phyloP scores from a whole-genome alignment of 2,329 filamentous ascomycete species.

The Alternaria triticimaculans region DNA sequence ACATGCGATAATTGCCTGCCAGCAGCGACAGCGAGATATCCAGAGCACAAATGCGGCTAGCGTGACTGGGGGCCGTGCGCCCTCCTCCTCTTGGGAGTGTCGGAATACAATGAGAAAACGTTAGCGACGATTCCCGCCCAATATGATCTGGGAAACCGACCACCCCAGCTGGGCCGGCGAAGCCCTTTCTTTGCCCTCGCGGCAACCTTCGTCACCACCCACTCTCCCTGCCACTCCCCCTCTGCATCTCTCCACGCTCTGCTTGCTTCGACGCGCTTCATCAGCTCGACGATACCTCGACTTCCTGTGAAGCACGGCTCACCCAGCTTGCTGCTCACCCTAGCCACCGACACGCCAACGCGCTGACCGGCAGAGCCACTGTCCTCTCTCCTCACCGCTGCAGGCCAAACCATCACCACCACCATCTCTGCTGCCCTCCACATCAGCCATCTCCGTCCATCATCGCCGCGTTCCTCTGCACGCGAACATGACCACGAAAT shows the following conservation, averaged over 20 bases:
- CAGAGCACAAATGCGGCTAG: conserved; percentile 1
- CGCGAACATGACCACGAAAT: conserved; percentile 44
- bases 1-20: background rate
- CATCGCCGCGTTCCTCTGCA: conserved; percentile 27
- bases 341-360: conserved; percentile 10
- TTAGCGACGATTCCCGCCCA: conserved; percentile 16
- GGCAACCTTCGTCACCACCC: conserved; percentile 7
- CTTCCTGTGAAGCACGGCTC: conserved; percentile 6
- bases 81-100: conserved; percentile 13
- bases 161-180: conserved; percentile 15
- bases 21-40: background rate
- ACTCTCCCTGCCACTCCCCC: conserved; percentile 4
- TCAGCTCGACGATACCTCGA: conserved; percentile 9
- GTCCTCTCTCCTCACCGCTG: conserved; percentile 10
- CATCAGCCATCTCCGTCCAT: conserved; percentile 26
- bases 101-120: conserved; percentile 13
- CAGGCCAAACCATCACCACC: conserved; percentile 3
- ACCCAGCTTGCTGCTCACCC: background rate
- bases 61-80: conserved; percentile 4
- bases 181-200: conserved; percentile 17
- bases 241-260: background rate
- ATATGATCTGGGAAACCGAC: conserved; percentile 16
- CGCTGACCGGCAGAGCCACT: conserved; percentile 18
- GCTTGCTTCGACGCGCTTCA: conserved; percentile 4
- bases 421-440: conserved; percentile 16